Evolutionary conservation across 768 basidiomycete genomes (phyloP).

Genomic region (Tricholomella constricta): DNA sequence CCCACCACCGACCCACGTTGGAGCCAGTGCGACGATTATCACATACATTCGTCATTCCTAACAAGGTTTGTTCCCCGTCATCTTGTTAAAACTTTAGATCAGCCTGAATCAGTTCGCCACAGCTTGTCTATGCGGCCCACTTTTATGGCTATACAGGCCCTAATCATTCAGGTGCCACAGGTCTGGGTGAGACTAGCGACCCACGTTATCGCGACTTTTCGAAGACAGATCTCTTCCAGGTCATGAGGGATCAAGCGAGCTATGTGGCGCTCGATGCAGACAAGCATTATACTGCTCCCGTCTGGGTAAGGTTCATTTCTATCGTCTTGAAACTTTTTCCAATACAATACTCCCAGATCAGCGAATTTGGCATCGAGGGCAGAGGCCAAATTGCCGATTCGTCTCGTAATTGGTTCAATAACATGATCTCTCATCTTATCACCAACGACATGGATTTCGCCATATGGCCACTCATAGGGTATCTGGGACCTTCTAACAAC

Average conservation of each 20-base stretch:
- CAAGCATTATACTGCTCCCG: constrained; percentile 17
- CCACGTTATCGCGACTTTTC: constrained; percentile 16
- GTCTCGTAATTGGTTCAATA: constrained; percentile 13
- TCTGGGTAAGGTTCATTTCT: constrained; percentile 4
- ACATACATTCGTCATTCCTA: constrained; percentile 12
- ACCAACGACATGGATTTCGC: constrained; percentile 18
- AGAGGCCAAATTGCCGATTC: constrained; percentile 9
- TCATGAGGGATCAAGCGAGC: constrained; percentile 14
- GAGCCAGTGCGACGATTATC: constrained; percentile 14
- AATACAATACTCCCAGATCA: constrained; percentile 5
- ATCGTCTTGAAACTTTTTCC: background rate
- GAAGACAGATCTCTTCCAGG: constrained; percentile 9
- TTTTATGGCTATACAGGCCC: constrained; percentile 19
- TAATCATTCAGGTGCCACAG: constrained; percentile 17
- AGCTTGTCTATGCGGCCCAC: constrained; percentile 19
- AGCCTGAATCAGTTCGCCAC: background rate
- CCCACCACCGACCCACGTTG: constrained; percentile 16
- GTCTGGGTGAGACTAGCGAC: constrained; percentile 18
- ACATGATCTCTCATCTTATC: constrained; percentile 13
- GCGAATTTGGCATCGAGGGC: constrained; percentile 17
- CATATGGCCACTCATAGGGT: constrained; percentile 17
- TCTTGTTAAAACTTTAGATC: background rate
- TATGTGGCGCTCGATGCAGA: constrained; percentile 15
- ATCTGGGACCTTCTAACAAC: constrained; percentile 10
- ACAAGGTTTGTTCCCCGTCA: constrained; percentile 8